Conservation (phyloP, 495 filamentous ascomycete species). For the Penicillium subrubescens region DNA sequence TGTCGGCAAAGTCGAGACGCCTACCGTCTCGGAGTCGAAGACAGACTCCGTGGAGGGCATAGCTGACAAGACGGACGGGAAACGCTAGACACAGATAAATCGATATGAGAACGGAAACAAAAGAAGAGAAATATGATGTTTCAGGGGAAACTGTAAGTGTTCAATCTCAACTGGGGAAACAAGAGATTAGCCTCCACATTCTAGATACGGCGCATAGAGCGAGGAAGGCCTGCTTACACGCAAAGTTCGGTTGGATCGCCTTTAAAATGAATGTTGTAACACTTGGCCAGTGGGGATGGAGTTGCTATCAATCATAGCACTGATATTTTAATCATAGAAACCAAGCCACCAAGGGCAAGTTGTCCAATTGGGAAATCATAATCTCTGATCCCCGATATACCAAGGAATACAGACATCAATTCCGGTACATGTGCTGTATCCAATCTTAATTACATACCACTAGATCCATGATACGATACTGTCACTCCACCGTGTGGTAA, state of each 20-base stretch:
- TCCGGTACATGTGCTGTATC: background rate
- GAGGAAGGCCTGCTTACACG: background rate
- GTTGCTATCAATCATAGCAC: background rate
- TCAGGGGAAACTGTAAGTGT: background rate
- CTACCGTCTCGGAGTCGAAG: constrained; percentile 6
- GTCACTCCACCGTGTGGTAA: background rate
- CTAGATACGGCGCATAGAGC: background rate
- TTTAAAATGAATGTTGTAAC: background rate
- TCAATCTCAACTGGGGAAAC: background rate
- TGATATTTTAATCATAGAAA: background rate
- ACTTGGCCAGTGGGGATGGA: background rate
- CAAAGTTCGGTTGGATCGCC: background rate
- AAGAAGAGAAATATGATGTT: background rate
- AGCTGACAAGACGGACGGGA: background rate
- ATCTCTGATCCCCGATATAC: background rate
- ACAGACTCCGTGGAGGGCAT: constrained; percentile 2
- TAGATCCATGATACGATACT: background rate
- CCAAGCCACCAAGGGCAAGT: background rate
- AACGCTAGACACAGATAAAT: background rate
- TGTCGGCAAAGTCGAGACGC: constrained; percentile 10
- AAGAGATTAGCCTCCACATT: background rate
- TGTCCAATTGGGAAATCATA: background rate
- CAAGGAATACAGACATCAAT: background rate
- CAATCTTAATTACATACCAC: background rate
- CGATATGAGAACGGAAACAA: background rate